phyloP scores from a whole-genome alignment of 2,329 filamentous ascomycete genomes.

The Samsoniella hepiali region DNA sequence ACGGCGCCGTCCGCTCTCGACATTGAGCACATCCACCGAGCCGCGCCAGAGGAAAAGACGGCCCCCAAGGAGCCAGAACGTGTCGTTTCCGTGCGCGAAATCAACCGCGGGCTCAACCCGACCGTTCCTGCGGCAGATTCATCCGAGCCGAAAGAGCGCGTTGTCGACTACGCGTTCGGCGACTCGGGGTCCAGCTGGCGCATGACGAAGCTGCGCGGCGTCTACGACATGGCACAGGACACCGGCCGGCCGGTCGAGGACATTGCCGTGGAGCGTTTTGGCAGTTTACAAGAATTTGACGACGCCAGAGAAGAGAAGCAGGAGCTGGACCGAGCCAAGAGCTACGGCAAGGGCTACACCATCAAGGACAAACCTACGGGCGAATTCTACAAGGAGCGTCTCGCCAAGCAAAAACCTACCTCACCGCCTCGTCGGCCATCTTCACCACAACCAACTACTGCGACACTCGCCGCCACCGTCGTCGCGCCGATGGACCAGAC shows the following conservation, averaged over 20 bases:
- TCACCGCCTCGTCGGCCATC: conserved; percentile 31
- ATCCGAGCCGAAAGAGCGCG: conserved; percentile 47
- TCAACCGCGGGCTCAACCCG: conserved; percentile 65
- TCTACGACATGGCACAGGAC: conserved; percentile 77
- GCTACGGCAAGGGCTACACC: conserved; percentile 81
- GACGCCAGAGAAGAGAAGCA: conserved; percentile 88
- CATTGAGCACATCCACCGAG: conserved; percentile 75
- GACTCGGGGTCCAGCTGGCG: conserved; percentile 90
- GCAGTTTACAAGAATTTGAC: conserved; percentile 79
- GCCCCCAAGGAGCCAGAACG: conserved; percentile 58
- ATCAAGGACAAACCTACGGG: conserved; percentile 85
- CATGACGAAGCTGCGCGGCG: conserved; percentile 88
- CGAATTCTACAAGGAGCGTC: conserved; percentile 77
- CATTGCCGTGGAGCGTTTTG: conserved; percentile 77
- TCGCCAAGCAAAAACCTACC: conserved; percentile 46
- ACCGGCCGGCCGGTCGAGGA: conserved; percentile 72
- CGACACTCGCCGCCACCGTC: conserved; percentile 15
- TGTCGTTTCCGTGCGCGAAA: conserved; percentile 73
- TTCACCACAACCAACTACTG: conserved; percentile 31
- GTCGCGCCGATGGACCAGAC: conserved; percentile 63
- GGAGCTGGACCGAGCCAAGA: conserved; percentile 78
- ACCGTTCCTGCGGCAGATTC: neutral
- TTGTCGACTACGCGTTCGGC: conserved; percentile 78
- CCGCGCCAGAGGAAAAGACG: conserved; percentile 52
- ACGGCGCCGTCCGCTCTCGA: conserved; percentile 77